Evolutionary conservation across 176 grass and related monocot species (phyloP).

Genomic region (Cenchrus americanus): DNA sequence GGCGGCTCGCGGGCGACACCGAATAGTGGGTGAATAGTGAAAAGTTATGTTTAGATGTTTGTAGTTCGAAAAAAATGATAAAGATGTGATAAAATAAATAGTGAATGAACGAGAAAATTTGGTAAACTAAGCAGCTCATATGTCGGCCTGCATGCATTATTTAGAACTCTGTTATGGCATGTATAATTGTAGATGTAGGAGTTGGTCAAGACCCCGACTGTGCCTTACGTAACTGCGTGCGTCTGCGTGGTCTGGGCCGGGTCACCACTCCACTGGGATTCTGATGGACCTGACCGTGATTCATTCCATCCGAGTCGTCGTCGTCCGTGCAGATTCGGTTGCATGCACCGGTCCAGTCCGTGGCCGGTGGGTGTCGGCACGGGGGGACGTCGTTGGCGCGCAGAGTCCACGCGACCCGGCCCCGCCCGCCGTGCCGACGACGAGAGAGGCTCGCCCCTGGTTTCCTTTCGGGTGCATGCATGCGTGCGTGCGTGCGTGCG

Average conservation of each 20-base stretch:
- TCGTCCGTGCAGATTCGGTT: background rate
- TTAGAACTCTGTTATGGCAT: too few relatives aligned
- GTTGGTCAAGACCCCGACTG: background rate
- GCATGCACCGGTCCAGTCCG: background rate
- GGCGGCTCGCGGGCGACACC: too few relatives aligned
- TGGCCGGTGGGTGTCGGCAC: slow-evolving; percentile 11
- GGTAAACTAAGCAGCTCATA: too few relatives aligned
- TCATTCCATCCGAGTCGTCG: background rate
- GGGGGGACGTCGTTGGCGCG: background rate
- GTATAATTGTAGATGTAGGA: too few relatives aligned
- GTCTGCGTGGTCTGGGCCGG: background rate
- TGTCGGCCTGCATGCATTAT: too few relatives aligned
- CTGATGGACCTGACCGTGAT: background rate
- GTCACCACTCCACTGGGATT: background rate
- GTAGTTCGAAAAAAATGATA: too few relatives aligned
- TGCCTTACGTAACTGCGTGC: slow-evolving; percentile 2
- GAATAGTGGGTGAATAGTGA: too few relatives aligned
- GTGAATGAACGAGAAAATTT: too few relatives aligned
- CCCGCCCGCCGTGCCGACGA: background rate
- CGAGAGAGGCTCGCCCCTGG: too few relatives aligned
- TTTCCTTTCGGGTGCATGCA: background rate
- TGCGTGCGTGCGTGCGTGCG: background rate
- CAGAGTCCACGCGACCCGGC: background rate
- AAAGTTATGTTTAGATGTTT: too few relatives aligned
- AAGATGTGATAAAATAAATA: too few relatives aligned